Evolutionary conservation across 1,139 yeast species (phyloP).

Genomic region (Geotrichum histeridarum): DNA sequence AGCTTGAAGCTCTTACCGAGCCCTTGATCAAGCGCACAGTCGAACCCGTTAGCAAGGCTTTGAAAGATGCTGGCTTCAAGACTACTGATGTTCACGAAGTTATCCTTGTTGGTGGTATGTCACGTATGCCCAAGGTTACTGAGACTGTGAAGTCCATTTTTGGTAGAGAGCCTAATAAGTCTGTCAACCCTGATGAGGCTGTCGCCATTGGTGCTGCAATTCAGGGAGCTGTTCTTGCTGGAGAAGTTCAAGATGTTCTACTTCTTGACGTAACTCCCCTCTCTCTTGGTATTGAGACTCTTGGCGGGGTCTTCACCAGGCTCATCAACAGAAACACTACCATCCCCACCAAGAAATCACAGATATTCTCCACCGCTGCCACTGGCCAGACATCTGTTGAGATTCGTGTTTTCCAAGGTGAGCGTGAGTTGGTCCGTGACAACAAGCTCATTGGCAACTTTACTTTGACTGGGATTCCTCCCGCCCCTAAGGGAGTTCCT

Average conservation of each 20-base stretch:
- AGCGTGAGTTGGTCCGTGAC: slow-evolving; percentile 97
- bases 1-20: slow-evolving; percentile 87
- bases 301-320: slow-evolving; percentile 98
- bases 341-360: slow-evolving; percentile 95
- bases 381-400: slow-evolving; percentile 98
- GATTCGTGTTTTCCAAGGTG: slow-evolving; percentile 99
- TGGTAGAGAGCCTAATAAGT: slow-evolving; percentile 95
- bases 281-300: slow-evolving; percentile 95
- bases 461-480: slow-evolving; percentile 88
- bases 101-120: slow-evolving; percentile 99
- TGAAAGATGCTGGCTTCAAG: slow-evolving; percentile 87
- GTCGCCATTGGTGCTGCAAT: slow-evolving; percentile 99
- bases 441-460: slow-evolving; percentile 98
- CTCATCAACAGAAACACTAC: slow-evolving; percentile 97
- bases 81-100: slow-evolving; percentile 91
- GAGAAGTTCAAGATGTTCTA: slow-evolving; percentile 94
- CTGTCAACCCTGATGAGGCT: slow-evolving; percentile 99
- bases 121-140: slow-evolving; percentile 99
- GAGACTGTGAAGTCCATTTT: slow-evolving; percentile 92
- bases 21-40: slow-evolving; percentile 86
- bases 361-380: slow-evolving; percentile 96
- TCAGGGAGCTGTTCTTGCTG: slow-evolving; percentile 98
- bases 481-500: slow-evolving; percentile 99
- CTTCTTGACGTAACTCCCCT: slow-evolving; percentile 95
- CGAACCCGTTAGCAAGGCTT: slow-evolving; percentile 97